Conservation (phyloP, 768 basidiomycete genomes). For the Amanita polypyramis region DNA sequence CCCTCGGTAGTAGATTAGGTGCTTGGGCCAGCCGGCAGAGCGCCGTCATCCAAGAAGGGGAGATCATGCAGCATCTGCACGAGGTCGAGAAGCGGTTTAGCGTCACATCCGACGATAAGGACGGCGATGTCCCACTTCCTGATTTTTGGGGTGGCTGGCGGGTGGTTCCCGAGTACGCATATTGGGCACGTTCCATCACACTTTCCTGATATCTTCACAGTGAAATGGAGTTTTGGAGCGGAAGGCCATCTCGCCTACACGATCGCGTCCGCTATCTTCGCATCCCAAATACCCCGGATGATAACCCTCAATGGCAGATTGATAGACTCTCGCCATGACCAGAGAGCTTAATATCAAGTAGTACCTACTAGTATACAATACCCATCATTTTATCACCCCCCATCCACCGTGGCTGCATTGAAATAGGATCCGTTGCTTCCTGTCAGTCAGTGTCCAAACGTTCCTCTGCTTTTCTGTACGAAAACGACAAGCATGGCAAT, state of each 20-base stretch:
- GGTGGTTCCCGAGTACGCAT: slow-evolving; percentile 74
- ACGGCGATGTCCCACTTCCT: slow-evolving; percentile 60
- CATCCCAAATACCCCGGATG: slow-evolving; percentile 34
- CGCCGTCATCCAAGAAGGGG: slow-evolving; percentile 60
- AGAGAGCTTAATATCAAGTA: not conserved
- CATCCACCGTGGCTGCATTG: slow-evolving; percentile 29
- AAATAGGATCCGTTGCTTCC: slow-evolving; percentile 34
- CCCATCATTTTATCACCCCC: slow-evolving; percentile 14
- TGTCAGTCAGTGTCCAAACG: slow-evolving; percentile 33
- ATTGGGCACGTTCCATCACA: slow-evolving; percentile 2
- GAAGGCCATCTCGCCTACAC: slow-evolving; percentile 88
- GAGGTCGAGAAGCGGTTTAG: slow-evolving; percentile 49
- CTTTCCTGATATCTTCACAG: slow-evolving; percentile 28
- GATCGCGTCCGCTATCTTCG: slow-evolving; percentile 77
- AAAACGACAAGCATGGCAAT: slow-evolving; percentile 36
- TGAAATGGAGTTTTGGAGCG: slow-evolving; percentile 97
- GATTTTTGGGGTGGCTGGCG: slow-evolving; percentile 98
- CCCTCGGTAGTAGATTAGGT: slow-evolving; percentile 75
- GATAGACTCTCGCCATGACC: slow-evolving; percentile 68
- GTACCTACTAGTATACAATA: slow-evolving; percentile 9
- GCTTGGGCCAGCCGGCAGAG: slow-evolving; percentile 95
- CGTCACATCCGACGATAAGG: slow-evolving; percentile 25
- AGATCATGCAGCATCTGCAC: slow-evolving; percentile 51
- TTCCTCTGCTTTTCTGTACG: slow-evolving; percentile 38
- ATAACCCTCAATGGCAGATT: slow-evolving; percentile 58